Base-by-base conservation (phyloP, 2,329 filamentous ascomycete species). In the Verticillium klebahnii region DNA sequence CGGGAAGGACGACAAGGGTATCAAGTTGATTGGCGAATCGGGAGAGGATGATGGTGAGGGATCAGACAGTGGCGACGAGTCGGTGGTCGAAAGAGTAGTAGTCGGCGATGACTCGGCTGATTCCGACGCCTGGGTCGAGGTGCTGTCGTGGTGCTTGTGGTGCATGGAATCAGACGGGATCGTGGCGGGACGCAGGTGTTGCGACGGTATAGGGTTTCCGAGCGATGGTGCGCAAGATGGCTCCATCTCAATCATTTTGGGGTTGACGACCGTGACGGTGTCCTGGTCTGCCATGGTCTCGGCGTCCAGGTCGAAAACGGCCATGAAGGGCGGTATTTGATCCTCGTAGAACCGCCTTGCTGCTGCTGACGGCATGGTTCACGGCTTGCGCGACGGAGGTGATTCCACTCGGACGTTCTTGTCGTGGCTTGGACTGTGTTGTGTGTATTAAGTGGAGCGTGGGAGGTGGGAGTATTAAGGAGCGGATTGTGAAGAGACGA, bases 31-130 rank as follows among this genome's bases (percentile, higher is more conserved):
- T 1, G 93, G 92, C 2, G 95, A 97, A 75, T 97, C 93, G 9
- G 94, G 94, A 1, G 94, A 97, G 25, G 93, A 92, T 59, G 90
- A 94, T 3, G 95, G 93, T 5, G 94, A 97, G 8, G 92, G 89
- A 69, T 98, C 94, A 34, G 93, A 93, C 57, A 95, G 83, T 34
- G 92, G 91, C 9, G 92, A 94, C 5, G 93, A 96, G 77, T 97
- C 94, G 66, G 94, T 92, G 23, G 92, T 97, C 6, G 93, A 97
- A 58, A 95, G 85, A 2, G 94, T 97, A 3, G 93, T 97, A 8
- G 94, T 98, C 1, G 95, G 95, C 9, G 94, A 98, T 25, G 94
- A 97, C 71, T 97, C 93, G 52, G 91, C 91, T 1, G 95, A 98
- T 66, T 91, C 92, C 17, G 90, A 91, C 60, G 84, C 84, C 65